Base-by-base conservation (phyloP, 73 alveolate genomes). In the Uronychia setigera region DNA sequence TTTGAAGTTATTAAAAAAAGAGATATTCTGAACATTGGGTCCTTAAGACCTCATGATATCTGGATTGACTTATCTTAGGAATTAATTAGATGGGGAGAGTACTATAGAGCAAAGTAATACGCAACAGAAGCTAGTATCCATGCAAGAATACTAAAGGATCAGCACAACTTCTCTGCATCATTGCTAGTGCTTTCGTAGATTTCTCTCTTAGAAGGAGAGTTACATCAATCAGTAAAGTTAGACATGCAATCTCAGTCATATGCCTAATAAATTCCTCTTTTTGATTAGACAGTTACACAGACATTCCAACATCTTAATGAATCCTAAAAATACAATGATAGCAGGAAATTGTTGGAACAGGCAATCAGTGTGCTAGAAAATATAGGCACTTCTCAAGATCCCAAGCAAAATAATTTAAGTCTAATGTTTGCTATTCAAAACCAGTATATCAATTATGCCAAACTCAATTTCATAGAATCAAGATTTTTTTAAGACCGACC, bases 151-250 rank as follows among this genome's bases (percentile, higher is more conserved):
- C 94, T 95, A 60, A 95, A 95, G 87, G 99, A 95, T 82, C 93
- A 95, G 82, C 96, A 93, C 76, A 87, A 85, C 88, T 95, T 88
- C 78, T 94, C 96, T 34, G 91, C 86, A 74, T 76, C 97, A 0
- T 85, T 91, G 83, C 83, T 88, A 77, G 57, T 80, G 80, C 84
- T 96, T 26, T 97, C 98, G 1, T 87, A 91, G 30, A 91, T 96
- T n/a, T 90, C 96, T 79, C 90, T 93, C 32, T 80, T 96, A 32
- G 98, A 96, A 87, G 97, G 99, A 59, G 97, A 94, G 80, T 85
- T 90, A 77, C 96, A 92, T 74, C 78, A 91, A 57, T 83, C 97
- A 1, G 33, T 91, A 26, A 93, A 95, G 84, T 84, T 84, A 13
- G 95, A 90, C 60, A 90, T 90, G 95, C 80, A 67, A 5, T 74